Evolutionary conservation across 2,329 filamentous ascomycete species (phyloP), one percentile per base, ranked within the genome.

Genomic region (Alternaria triticimaculans): DNA sequence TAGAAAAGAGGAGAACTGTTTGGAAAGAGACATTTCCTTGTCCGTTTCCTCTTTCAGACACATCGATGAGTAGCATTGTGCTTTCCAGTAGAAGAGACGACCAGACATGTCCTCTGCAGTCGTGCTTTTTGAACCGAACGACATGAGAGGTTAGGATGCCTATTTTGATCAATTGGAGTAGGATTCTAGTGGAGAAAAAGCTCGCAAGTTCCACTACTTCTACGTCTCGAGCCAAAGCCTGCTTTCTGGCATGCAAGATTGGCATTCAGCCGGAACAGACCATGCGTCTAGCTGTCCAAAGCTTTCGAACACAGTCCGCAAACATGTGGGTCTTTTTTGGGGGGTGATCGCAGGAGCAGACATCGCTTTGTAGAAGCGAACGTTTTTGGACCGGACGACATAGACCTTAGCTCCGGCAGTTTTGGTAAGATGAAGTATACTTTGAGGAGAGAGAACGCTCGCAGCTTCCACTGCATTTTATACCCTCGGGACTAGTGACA

Each of bases 181-280:
- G 33, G 14, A 15, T 15, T 33, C 8, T 8, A 33, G 30, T 4
- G 30, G 30, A 33, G 12, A 33, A 33, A 0, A 33, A 6, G 30
- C 30, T 33, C 14, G 30, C 30, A 33, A 33, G 6, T 33, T 37
- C 33, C 7, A 37, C 14, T 37, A 15, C 33, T 37, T n/a, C 9
- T 7, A 37, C n/a, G 2, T 3, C 14, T 37, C 0, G 14, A 37
- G 33, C 14, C 1, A 2, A 2, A 2, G 33, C n/a, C 33, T 37
- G 33, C 33, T 37, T 37, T 37, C 7, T 37, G 7, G 14, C 14
- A 37, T 37, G 33, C 1, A 37, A 37, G 14, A 37, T 7, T 2
- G 30, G 14, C 4, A 4, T 37, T 37, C 33, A 9, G 33, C 33
- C 33, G 1, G 14, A 1, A n/a, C 8, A 4, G 0, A 0, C 2